Evolutionary conservation across 352 stramenopile genomes (phyloP).

Genomic region (Pythium aristosporum): DNA sequence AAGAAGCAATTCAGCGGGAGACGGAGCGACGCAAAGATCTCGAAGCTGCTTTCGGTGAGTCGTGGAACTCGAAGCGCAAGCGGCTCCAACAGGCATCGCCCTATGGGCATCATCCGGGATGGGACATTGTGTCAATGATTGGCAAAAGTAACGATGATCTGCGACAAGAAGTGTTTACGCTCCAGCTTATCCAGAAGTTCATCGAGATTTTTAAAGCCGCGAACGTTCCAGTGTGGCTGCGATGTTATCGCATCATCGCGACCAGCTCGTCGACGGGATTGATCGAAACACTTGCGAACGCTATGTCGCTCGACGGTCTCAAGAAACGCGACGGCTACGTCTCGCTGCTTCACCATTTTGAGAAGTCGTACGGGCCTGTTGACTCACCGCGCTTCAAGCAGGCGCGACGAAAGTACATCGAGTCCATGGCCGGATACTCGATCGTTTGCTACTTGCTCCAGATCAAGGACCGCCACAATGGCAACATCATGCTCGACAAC

Average conservation of each 20-base stretch:
- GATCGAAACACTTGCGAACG: conserved; percentile 97
- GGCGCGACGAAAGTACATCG: conserved; percentile 96
- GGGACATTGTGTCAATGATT: conserved; percentile 96
- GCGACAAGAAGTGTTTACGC: conserved; percentile 98
- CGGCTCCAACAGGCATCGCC: conserved; percentile 86
- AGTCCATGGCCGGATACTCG: conserved; percentile 97
- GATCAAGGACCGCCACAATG: conserved; percentile 99
- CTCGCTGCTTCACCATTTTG: conserved; percentile 94
- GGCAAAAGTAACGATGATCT: conserved; percentile 99
- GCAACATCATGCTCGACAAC: conserved; percentile 99
- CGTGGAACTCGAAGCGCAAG: conserved; percentile 93
- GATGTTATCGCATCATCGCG: conserved; percentile 96
- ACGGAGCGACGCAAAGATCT: conserved; percentile 79
- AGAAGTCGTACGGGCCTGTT: conserved; percentile 92
- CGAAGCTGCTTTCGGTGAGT: conserved; percentile 93
- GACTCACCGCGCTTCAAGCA: conserved; percentile 87
- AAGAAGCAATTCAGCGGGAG: conserved; percentile 80
- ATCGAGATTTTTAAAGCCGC: conserved; percentile 95
- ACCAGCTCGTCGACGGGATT: conserved; percentile 94
- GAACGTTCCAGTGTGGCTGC: conserved; percentile 94
- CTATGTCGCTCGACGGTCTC: conserved; percentile 97
- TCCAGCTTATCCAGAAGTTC: conserved; percentile 98
- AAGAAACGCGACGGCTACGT: conserved; percentile 97
- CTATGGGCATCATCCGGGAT: conserved; percentile 87
- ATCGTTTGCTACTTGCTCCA: conserved; percentile 98